Evolutionary conservation across 78 protist genomes (phyloP), one percentile per base, ranked within the genome.

Genomic region (Dictyostelium brefeldianum): DNA sequence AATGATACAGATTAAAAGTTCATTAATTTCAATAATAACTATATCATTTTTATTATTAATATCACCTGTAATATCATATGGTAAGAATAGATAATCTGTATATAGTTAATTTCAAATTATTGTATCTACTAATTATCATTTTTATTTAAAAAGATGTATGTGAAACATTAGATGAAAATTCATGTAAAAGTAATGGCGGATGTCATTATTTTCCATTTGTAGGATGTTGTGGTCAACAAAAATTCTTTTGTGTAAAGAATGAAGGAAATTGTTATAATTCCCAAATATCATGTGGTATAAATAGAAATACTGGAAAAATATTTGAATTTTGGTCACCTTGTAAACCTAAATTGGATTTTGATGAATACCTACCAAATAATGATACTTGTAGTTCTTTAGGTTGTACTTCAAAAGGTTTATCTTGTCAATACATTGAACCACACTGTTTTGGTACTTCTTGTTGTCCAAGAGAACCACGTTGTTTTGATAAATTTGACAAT

Each of bases 301-400:
- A 71, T 22, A 53, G 3, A 18, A 54, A 48, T 1, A 15, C 54
- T 12, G 91, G 91, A n/a, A 27, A 74, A 27, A 84, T 74, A 5
- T 84, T 18, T 25, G 91, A 84, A 51, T 71, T 74, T 67, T 84
- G 91, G 91, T 20, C 67, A 9, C 12, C 46, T 20, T 84, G 91
- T 59, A 74, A 31, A 43, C 91, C 91, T 9, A 20, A 14, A 25
- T 31, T 43, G 5, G 51, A 53, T 53, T 57, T 84, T 27, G 17
- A 9, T 4, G 73, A 20, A 3, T 56, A 36, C 5, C 46, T 5
- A 2, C 43, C 54, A 46, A 73, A 81, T 22, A 84, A 51, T 18
- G 31, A 27, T 27, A 84, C 83, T 15, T 84, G 91, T 84, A 64
- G 59, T 9, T 47, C 59, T 17, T 47, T 84, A 10, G 22, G 36